Base-by-base conservation (phyloP, 257 asterid genomes). In the Hygrophila difformis region DNA sequence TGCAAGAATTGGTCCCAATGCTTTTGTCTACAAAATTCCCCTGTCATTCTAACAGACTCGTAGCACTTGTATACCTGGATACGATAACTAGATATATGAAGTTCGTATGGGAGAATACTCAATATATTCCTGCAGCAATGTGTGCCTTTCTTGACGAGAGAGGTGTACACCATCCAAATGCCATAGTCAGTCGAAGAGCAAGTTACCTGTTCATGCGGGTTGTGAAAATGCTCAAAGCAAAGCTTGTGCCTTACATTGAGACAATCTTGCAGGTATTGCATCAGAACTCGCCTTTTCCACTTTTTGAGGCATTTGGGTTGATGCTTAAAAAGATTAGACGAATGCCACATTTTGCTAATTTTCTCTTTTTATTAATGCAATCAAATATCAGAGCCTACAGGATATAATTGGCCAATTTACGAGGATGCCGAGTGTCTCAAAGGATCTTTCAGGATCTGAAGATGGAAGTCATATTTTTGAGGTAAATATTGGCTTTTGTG, bases 381-480 rank as follows among this genome's bases (percentile, higher is more conserved):
- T 4, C 9, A 12, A 31, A 10, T 31, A 3, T 53, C 89, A 91
- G 99, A 80, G 80, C 47, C 71, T 91, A 31, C 94, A 82, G 62
- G 93, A 84, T 71, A 69, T 68, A 51, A 79, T 86, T 65, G 79
- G 84, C 57, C 84, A 76, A 28, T 89, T 85, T 59, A 78, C 95
- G 5, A 65, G 67, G 59, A 64, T 68, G 81, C 69, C 59, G 47
- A 57, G 63, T 60, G 60, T 70, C 59, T 63, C 74, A 14, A 73
- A 76, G 35, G 79, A 66, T 33, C 60, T 60, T 51, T 65, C 78
- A 8, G 77, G 88, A 56, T 65, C 81, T 57, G 95, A 91, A 65
- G 99, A 91, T 56, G 94, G 94, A 47, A 91, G 89, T 67, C 89
- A 86, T 65, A 87, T 86, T 56, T 86, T 86, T 74, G 97, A 91